A percentile compares a stretch with the other conserved stretches of the same genome.
These are phyloP conservation scores for Penicillium aurantiogriseum DNA, from an alignment of 2,329 filamentous ascomycete genomes.

Conservation along the genomic window DNA sequence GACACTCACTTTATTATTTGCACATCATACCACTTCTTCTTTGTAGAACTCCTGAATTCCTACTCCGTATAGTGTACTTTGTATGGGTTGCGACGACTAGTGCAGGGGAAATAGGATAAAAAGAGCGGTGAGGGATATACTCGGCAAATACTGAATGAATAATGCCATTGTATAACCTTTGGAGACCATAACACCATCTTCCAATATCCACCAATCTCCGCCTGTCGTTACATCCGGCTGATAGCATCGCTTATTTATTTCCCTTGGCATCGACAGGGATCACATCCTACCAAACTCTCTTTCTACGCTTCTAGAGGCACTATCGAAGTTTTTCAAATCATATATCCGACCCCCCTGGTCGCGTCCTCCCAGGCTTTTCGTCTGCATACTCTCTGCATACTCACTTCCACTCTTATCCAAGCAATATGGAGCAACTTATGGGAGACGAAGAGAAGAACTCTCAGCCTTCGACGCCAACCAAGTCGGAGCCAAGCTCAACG, in stretches of 20 bases:
- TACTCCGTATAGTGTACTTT: too few relatives aligned
- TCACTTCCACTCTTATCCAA: neutral
- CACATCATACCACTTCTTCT: too few relatives aligned
- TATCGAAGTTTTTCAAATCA: neutral
- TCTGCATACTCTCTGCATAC: neutral
- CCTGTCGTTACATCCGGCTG: neutral
- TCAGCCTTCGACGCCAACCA: neutral
- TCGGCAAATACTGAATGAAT: too few relatives aligned
- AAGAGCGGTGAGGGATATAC: too few relatives aligned
- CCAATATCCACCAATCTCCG: neutral
- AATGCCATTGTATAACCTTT: too few relatives aligned
- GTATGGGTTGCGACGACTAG: too few relatives aligned
- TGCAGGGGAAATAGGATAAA: too few relatives aligned
- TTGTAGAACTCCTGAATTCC: too few relatives aligned
- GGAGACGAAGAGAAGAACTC: neutral
- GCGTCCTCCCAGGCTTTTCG: neutral
- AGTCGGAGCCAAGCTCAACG: neutral
- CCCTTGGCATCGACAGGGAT: neutral
- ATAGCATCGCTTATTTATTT: neutral
- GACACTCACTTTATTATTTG: too few relatives aligned
- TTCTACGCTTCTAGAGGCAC: neutral
- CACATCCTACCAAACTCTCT: neutral
- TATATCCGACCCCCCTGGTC: neutral
- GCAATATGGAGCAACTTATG: neutral
- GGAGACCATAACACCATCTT: too few relatives aligned